Percentiles rank a stretch among this genome's conserved stretches.
These are phyloP conservation scores for Sporothrix globosa DNA, from an alignment of 2,329 filamentous ascomycete genomes.

Conservation along the genomic window DNA sequence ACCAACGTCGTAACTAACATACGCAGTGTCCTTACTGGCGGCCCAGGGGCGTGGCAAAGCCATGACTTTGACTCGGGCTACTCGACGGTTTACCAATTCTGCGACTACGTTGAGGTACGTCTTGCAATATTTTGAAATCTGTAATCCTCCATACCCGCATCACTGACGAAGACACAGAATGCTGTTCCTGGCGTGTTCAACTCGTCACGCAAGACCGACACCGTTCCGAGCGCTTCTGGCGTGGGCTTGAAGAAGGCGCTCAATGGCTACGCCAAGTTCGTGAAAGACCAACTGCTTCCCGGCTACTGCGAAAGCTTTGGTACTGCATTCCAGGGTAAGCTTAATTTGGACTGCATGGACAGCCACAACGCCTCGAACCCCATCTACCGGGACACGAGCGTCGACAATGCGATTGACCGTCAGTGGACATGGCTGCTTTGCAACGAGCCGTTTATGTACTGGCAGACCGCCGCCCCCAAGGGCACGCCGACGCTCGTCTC, in stretches of 20 bases:
- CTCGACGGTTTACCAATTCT: conserved; percentile 55
- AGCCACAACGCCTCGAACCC: conserved; percentile 52
- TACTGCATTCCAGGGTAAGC: conserved; percentile 46
- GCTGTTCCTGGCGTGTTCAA: conserved; percentile 46
- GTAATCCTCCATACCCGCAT: not conserved
- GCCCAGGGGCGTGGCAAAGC: conserved; percentile 62
- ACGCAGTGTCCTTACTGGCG: conserved; percentile 54
- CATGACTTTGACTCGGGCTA: conserved; percentile 53
- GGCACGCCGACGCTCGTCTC: conserved; percentile 49
- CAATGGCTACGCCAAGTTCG: conserved; percentile 56
- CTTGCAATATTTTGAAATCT: not conserved
- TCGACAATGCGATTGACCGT: conserved; percentile 50
- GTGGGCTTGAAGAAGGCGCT: conserved; percentile 56
- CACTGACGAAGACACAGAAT: conserved; percentile 40
- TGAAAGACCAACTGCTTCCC: conserved; percentile 49
- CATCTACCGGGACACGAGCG: conserved; percentile 45
- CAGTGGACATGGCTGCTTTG: conserved; percentile 62
- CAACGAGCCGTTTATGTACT: conserved; percentile 53
- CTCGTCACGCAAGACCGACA: conserved; percentile 41
- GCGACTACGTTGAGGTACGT: conserved; percentile 51
- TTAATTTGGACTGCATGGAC: conserved; percentile 54
- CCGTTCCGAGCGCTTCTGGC: conserved; percentile 51
- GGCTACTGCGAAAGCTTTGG: conserved; percentile 51
- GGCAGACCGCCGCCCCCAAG: conserved; percentile 52
- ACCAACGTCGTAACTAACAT: not conserved